These are phyloP conservation scores for Fistulifera solaris DNA, from an alignment of 108 stramenopile species.

Conservation along the genomic window DNA sequence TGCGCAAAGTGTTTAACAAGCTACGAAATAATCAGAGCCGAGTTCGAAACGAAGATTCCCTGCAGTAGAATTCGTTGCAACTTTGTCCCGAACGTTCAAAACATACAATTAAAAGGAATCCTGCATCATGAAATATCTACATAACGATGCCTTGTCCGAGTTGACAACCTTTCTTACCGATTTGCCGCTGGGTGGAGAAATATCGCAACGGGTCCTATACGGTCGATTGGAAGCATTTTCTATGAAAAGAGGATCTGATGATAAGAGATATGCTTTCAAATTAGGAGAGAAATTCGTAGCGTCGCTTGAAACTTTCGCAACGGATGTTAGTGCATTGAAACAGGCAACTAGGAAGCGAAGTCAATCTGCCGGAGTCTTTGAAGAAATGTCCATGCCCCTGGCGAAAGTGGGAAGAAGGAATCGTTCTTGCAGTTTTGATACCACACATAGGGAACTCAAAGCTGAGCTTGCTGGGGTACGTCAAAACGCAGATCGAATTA, in stretches of 20 bases:
- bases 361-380: slow-evolving; percentile 7
- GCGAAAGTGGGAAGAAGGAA: no score
- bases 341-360: slow-evolving; percentile 9
- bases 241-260: slow-evolving; percentile 72
- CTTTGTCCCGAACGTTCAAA: no score
- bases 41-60: no score
- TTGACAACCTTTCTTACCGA: slow-evolving; percentile 63
- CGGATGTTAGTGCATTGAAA: slow-evolving; percentile 24
- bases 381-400: slow-evolving; percentile 2
- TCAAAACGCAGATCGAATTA: no score
- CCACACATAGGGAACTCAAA: slow-evolving; percentile 5
- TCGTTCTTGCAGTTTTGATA: slow-evolving; percentile 38
- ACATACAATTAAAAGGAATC: not conserved
- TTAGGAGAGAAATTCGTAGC: slow-evolving; percentile 66
- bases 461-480: no score
- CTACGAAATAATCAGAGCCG: no score
- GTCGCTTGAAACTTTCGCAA: slow-evolving; percentile 45
- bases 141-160: slow-evolving; percentile 63
- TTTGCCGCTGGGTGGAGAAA: slow-evolving; percentile 23
- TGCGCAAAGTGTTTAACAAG: no score
- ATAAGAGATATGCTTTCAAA: slow-evolving; percentile 76
- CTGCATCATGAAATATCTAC: slow-evolving; percentile 67
- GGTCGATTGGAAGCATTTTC: slow-evolving; percentile 80
- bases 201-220: slow-evolving; percentile 61
- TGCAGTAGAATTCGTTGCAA: no score